Evolutionary conservation across 305 asterid species (phyloP), one percentile per base, ranked within the genome.

Genomic region (Rubia peregrina): DNA sequence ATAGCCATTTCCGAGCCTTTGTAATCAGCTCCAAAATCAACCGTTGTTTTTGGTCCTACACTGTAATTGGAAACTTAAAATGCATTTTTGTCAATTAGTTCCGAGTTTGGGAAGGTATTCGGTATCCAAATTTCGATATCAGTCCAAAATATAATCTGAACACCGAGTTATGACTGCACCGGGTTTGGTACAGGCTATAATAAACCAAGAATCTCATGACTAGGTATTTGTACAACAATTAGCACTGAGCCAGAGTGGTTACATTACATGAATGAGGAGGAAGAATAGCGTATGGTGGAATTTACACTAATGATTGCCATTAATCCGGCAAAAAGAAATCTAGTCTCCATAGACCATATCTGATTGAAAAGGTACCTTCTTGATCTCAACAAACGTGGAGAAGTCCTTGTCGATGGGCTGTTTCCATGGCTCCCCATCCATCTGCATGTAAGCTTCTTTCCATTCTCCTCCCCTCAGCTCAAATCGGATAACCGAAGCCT

Each of bases 401-500:
- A 76, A 89, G 8, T 90, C 96, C 71, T 83, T 86, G 84, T 82
- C 69, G 78, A 89, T 83, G 0, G 97, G 96, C 70, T 90, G 98
- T 80, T 90, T 90, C 98, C 97, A 92, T 62, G 97, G 98, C 77
- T 92, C 97, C 1, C 98, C 98, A 57, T 92, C 98, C 94, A 89
- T 87, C 84, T 92, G 98, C 95, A 90, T 81, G 75, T 79, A 89
- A 1, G 90, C 89, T 75, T 90, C 83, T n/a, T 77, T 82, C 98
- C 98, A 92, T 73, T 89, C 98, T 51, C 98, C 97, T 44, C 97
- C 98, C 84, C 98, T 80, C 3, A 92, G 88, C 84, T 92, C 97
- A 51, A 90, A 90, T 55, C 97, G 85, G 65, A 92, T 89, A 26
- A 84, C 81, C 11, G 98, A 84, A 68, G 93, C 98, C 96, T 90